Base-by-base conservation (phyloP, 2,329 filamentous ascomycete species). In the Hypoxylon sp. region DNA sequence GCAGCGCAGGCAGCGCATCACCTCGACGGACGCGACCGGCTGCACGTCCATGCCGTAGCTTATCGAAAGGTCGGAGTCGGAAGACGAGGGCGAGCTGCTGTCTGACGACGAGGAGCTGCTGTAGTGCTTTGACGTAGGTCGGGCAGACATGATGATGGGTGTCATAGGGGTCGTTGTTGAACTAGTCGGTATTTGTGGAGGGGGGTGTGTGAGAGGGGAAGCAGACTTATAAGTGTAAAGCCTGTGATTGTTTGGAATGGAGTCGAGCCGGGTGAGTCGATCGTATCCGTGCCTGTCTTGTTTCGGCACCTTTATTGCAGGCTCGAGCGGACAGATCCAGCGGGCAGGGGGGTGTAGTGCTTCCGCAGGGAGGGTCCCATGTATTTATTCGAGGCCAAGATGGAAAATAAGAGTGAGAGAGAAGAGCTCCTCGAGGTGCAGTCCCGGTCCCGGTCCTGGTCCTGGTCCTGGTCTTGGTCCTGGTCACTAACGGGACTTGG, bases 11-110 rank as follows among this genome's bases (percentile, higher is more conserved):
- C 69, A 71, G 37, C 68, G 68, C 64, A 88, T 76, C 26, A 84
- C 77, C 75, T 84, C 80, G 53, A 88, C 83, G 7, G 82, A 82
- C 66, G 78, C 82, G 33, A 81, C 75, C 4, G 73, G 67, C 35
- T 72, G 65, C n/a, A 78, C 71, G 62, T 84, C 81, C 81, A 84
- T 82, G 72, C 77, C 80, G 43, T 68, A 66, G 18, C 75, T 69
- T 9, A 75, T 74, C 8, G 79, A 78, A 43, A 74, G 62, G 57
- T 78, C 77, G 33, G 78, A 79, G 67, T 78, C 77, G 60, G 76
- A 74, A 6, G 75, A 76, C 11, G 76, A 78, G 13, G 66, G 66
- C 18, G 69, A 70, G 38, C 60, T 64, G 42, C 62, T 67, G 18
- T 66, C 49, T 38, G 57, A 52, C 13, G 67, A 69, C 3, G 76